Conservation (phyloP, 2,329 filamentous ascomycete species). For the Akanthomyces uredinophilus region DNA sequence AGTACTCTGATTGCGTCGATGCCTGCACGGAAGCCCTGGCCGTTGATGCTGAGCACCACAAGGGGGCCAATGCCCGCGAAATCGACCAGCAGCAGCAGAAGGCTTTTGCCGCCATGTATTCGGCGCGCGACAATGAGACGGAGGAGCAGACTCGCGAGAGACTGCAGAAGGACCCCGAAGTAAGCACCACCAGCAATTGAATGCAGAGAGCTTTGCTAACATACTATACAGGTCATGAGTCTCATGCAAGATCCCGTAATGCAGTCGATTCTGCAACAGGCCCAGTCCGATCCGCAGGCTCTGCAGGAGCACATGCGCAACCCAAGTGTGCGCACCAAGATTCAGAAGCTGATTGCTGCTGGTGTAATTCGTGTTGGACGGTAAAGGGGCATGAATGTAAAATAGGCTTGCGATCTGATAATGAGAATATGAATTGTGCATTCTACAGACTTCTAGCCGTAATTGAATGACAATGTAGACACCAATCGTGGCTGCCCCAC, state of each 20-base stretch:
- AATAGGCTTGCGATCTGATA: slow-evolving; percentile 13
- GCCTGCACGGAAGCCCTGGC: slow-evolving; percentile 75
- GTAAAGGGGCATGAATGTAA: slow-evolving; percentile 13
- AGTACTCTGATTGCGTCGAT: slow-evolving; percentile 93
- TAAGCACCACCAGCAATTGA: slow-evolving; percentile 40
- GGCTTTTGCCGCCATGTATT: slow-evolving; percentile 84
- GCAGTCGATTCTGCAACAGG: slow-evolving; percentile 95
- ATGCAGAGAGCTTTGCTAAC: slow-evolving; percentile 23
- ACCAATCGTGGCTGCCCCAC: background rate
- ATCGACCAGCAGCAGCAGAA: slow-evolving; percentile 94
- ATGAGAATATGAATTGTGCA: slow-evolving; percentile 13
- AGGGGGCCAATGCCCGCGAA: slow-evolving; percentile 77
- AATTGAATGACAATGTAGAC: background rate
- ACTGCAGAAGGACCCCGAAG: slow-evolving; percentile 84
- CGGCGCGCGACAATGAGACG: slow-evolving; percentile 85
- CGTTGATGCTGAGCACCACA: slow-evolving; percentile 65
- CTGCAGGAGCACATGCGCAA: slow-evolving; percentile 98
- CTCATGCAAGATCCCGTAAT: slow-evolving; percentile 96
- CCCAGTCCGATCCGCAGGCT: slow-evolving; percentile 85
- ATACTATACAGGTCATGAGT: slow-evolving; percentile 60
- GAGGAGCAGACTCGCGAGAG: slow-evolving; percentile 94
- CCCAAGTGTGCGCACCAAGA: slow-evolving; percentile 74
- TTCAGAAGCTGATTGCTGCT: slow-evolving; percentile 90
- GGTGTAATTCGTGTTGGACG: slow-evolving; percentile 78
- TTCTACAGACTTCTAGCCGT: background rate